These are phyloP conservation scores for Chrysoporthe deuterocubensis DNA, from an alignment of 2,329 filamentous ascomycete species.

Conservation along the genomic window DNA sequence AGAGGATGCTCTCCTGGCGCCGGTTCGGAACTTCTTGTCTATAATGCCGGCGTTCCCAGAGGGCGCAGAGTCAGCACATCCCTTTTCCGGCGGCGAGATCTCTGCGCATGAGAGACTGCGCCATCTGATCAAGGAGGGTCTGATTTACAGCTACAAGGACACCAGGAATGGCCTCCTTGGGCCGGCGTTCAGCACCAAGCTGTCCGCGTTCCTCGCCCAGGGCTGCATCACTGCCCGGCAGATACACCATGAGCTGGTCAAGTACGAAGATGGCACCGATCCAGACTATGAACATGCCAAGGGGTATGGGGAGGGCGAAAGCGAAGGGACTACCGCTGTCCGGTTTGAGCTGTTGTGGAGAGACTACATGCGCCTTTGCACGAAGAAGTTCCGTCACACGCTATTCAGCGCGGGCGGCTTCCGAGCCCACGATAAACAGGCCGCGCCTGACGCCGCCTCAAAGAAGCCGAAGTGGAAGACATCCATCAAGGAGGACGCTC, in stretches of 20 bases:
- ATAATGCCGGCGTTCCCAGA: constrained; percentile 58
- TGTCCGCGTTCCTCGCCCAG: constrained; percentile 73
- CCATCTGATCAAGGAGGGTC: constrained; percentile 63
- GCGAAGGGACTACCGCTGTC: constrained; percentile 69
- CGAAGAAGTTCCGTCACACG: constrained; percentile 67
- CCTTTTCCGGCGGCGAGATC: constrained; percentile 70
- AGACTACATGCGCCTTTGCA: constrained; percentile 81
- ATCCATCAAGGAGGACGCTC: constrained; percentile 38
- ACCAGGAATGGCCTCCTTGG: constrained; percentile 75
- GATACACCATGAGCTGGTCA: constrained; percentile 68
- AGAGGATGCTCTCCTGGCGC: constrained; percentile 58
- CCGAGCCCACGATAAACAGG: constrained; percentile 53
- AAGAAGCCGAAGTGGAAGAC: constrained; percentile 53
- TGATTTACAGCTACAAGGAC: constrained; percentile 67
- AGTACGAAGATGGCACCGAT: constrained; percentile 68
- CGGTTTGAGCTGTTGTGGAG: constrained; percentile 78
- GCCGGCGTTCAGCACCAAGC: constrained; percentile 73
- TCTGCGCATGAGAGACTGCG: constrained; percentile 61
- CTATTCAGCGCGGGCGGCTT: constrained; percentile 72
- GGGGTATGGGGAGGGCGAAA: constrained; percentile 73
- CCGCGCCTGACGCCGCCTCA: constrained; percentile 38
- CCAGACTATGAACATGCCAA: constrained; percentile 43
- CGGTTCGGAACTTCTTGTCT: constrained; percentile 56
- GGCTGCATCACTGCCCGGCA: constrained; percentile 76
- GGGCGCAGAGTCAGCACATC: constrained; percentile 62